phyloP scores from a whole-genome alignment of 2,329 filamentous ascomycete genomes.

The Raffaelea ambrosiae region DNA sequence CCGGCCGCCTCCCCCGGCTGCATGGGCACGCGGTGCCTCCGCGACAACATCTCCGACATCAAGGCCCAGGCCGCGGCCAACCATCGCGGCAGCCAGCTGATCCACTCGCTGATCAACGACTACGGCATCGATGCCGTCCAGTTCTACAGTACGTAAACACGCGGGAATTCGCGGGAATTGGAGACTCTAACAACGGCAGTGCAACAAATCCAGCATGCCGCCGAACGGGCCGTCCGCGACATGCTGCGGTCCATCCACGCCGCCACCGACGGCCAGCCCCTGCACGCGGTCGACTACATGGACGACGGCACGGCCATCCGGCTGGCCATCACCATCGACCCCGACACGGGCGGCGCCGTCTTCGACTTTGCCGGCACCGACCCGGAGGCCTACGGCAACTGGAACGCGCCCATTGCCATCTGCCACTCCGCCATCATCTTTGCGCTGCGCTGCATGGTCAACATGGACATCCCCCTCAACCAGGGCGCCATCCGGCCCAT shows the following conservation, averaged over 20 bases:
- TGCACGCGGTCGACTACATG: slow-evolving; percentile 73
- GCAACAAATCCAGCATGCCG: slow-evolving; percentile 71
- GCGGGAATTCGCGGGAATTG: no score
- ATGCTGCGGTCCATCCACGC: slow-evolving; percentile 14
- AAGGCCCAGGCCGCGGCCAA: slow-evolving; percentile 83
- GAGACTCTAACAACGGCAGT: slow-evolving; percentile 26
- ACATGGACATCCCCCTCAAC: slow-evolving; percentile 28
- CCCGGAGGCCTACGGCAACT: slow-evolving; percentile 9
- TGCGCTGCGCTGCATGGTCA: slow-evolving; percentile 25
- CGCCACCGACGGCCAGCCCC: slow-evolving; percentile 61
- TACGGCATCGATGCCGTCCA: slow-evolving; percentile 69
- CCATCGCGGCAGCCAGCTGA: slow-evolving; percentile 72
- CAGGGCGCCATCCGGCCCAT: slow-evolving; percentile 28
- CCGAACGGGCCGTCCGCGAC: slow-evolving; percentile 62
- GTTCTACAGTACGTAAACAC: slow-evolving; percentile 49
- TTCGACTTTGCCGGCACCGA: slow-evolving; percentile 67
- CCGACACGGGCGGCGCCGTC: slow-evolving; percentile 60
- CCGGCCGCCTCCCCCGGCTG: slow-evolving; percentile 68
- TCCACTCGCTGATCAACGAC: slow-evolving; percentile 65
- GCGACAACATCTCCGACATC: slow-evolving; percentile 77
- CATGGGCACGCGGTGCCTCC: slow-evolving; percentile 66
- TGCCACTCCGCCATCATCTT: slow-evolving; percentile 26
- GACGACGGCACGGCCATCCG: slow-evolving; percentile 74
- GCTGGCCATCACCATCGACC: slow-evolving; percentile 64
- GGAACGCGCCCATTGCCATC: slow-evolving; percentile 11